Conservation (phyloP, 148 eudicot genomes). For the Chenopodium formosanum region DNA sequence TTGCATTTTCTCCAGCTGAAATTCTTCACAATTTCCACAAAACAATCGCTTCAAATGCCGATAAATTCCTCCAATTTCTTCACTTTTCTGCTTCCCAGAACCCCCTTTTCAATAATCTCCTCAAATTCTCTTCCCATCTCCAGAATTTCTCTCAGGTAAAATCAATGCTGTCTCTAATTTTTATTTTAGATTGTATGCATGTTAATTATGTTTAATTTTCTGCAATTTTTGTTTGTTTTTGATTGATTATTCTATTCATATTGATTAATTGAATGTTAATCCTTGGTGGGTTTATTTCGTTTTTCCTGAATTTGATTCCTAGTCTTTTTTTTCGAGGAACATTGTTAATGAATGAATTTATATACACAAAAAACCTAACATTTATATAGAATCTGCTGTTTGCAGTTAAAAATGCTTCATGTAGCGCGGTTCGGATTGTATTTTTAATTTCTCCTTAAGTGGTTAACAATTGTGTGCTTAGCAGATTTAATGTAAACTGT, state of each 20-base stretch:
- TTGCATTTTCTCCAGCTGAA: slow-evolving; percentile 14
- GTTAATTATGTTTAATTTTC: neutral
- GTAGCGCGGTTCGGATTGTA: neutral
- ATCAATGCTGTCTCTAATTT: neutral
- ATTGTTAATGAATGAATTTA: neutral
- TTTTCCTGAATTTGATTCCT: neutral
- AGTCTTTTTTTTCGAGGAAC: neutral
- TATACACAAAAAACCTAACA: neutral
- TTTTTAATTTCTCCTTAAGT: no score
- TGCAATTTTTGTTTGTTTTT: neutral
- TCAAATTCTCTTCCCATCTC: slow-evolving; percentile 48
- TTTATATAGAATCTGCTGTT: neutral
- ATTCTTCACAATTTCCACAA: slow-evolving; percentile 38
- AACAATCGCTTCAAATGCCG: slow-evolving; percentile 43
- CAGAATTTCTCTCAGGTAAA: slow-evolving; percentile 59
- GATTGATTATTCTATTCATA: neutral
- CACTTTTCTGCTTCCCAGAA: slow-evolving; percentile 51
- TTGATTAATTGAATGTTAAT: neutral
- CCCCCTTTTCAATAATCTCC: slow-evolving; percentile 44
- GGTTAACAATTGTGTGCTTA: neutral
- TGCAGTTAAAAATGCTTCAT: neutral
- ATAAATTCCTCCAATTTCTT: slow-evolving; percentile 40
- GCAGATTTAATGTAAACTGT: neutral
- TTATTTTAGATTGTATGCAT: neutral
- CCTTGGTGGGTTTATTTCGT: neutral